Conservation (phyloP, 768 basidiomycete species). For the Amanita muscaria region DNA sequence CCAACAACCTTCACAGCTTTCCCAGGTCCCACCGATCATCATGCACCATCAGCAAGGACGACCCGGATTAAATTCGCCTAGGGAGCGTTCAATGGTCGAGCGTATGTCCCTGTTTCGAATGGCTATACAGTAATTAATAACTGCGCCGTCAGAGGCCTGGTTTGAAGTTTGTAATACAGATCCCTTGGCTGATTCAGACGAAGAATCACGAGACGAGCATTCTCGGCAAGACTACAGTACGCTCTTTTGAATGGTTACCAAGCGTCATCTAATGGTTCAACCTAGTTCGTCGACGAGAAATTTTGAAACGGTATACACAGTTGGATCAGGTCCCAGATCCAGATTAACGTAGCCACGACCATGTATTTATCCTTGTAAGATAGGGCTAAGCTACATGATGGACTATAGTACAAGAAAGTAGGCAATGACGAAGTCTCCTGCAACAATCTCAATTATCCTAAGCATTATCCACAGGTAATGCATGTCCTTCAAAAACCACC, state of each 20-base stretch:
- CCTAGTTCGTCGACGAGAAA: slow-evolving; percentile 4
- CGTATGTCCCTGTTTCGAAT: slow-evolving; percentile 24
- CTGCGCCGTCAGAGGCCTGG: slow-evolving; percentile 55
- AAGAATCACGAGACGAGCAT: slow-evolving; percentile 58
- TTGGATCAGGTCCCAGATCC: slow-evolving; percentile 1
- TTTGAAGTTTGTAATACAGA: slow-evolving; percentile 53
- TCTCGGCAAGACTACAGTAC: slow-evolving; percentile 57
- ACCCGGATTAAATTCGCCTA: slow-evolving; percentile 8
- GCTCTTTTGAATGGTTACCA: slow-evolving; percentile 14
- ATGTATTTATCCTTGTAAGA: background rate
- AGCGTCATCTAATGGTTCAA: background rate
- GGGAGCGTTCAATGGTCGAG: slow-evolving; percentile 38
- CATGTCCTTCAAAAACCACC: slow-evolving; percentile 41
- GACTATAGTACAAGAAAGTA: background rate
- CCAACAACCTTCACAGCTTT: slow-evolving; percentile 11
- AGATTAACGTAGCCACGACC: background rate
- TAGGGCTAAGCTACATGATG: slow-evolving; percentile 1
- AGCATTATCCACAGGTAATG: background rate
- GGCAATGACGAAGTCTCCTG: background rate
- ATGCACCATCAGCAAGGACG: slow-evolving; percentile 9
- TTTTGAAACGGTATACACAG: slow-evolving; percentile 5
- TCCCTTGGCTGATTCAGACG: slow-evolving; percentile 65
- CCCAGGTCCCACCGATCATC: background rate
- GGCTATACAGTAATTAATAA: slow-evolving; percentile 4
- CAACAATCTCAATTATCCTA: background rate